These are phyloP conservation scores for Ulmus americana DNA, from an alignment of 331 rosid genomes.

Conservation along the genomic window DNA sequence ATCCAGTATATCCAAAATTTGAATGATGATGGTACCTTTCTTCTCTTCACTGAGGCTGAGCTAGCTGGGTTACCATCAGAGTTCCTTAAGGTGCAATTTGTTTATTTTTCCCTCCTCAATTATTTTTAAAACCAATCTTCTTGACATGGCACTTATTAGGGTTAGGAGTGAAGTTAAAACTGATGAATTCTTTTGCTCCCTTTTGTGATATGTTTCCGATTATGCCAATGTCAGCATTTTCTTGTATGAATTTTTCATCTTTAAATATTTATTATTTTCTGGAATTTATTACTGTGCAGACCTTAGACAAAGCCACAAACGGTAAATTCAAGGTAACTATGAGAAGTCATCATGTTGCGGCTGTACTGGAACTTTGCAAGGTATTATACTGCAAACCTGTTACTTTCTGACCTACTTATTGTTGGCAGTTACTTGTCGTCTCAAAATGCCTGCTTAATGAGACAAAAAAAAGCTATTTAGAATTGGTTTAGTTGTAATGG, in stretches of 20 bases:
- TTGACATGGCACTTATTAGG: neutral
- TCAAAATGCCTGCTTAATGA: neutral
- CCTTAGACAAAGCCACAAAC: conserved; percentile 57
- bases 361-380: conserved; percentile 80
- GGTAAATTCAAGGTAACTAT: conserved; percentile 68
- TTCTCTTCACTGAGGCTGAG: conserved; percentile 57
- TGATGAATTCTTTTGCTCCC: neutral
- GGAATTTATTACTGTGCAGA: conserved; percentile 37
- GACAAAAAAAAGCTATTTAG: neutral
- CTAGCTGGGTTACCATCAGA: conserved; percentile 76
- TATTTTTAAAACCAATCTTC: neutral
- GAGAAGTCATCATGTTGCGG: conserved; percentile 68
- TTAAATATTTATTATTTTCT: neutral
- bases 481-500: neutral
- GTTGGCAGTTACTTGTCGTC: neutral
- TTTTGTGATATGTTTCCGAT: too few relatives aligned
- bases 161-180: neutral
- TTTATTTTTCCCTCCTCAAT: conserved; percentile 1
- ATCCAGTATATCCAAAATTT: conserved; percentile 65
- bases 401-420: conserved; percentile 1
- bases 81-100: conserved; percentile 60
- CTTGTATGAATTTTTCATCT: neutral
- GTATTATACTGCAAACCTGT: conserved; percentile 31
- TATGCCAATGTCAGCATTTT: too few relatives aligned
- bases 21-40: conserved; percentile 49